Evolutionary conservation across 2,329 filamentous ascomycete genomes (phyloP), one percentile per base, ranked within the genome.

Genomic region (Ceratocystis smalleyi): DNA sequence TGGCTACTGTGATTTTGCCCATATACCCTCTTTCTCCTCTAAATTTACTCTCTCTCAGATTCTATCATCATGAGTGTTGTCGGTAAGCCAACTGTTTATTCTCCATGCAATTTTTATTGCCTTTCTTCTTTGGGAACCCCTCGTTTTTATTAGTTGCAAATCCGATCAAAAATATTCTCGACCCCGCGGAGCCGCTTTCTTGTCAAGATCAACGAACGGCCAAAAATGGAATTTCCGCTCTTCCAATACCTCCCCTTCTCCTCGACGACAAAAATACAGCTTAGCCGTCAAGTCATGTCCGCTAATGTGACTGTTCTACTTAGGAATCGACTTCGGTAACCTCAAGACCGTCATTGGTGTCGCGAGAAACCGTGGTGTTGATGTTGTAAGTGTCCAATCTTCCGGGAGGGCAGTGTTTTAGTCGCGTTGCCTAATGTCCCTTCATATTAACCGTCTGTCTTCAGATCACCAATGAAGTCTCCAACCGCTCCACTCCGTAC

Each of bases 381-480:
- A 99, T 81, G 94, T 99, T 75, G 91, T 96, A 83, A 74, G 91
- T 94, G 74, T 70, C 69, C 69, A 64, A 62, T 60, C 54, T 8
- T 35, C 61, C 19, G 24, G 51, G 35, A 40, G 10, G 32, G 57
- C 61, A 32, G 22, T 24, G n/a, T 17, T 8, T 54, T 40, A 4
- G 10, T 3, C n/a, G 10, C 40, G 30, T 59, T 45, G 8, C 15
- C 54, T 3, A 43, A 35, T 54, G 43, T 7, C 32, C 51, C 30
- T 55, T 47, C 35, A 35, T 40, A 43, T 43, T 61, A 63, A 24
- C 47, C 22, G 51, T 35, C 49, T 61, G n/a, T 65, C 63, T 71
- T 65, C 72, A 96, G 91, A 95, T 99, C 75, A 88, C 90, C 79
- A 99, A 99, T 82, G 94, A 99, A 78, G 94, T 97, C 71, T 99